These are phyloP conservation scores for Cystobasidiaceae sp. DNA, from an alignment of 1,284 basidiomycete genomes.

Conservation along the genomic window DNA sequence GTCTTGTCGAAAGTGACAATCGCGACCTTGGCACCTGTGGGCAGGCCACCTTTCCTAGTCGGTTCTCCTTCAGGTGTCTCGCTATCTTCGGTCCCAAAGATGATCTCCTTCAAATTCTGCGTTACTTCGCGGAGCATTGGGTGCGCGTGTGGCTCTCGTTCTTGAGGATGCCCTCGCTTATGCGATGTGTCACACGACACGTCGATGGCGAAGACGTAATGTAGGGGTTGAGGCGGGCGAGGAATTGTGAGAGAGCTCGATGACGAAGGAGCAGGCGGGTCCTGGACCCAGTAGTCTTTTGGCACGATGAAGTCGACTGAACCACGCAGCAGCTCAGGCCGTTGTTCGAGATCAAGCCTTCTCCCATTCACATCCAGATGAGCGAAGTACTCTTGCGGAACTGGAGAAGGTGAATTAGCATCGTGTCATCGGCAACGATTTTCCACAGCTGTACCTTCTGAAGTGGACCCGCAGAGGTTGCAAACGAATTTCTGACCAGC, in stretches of 20 bases:
- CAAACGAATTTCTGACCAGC: slow-evolving; percentile 87
- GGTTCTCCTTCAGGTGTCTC: slow-evolving; percentile 51
- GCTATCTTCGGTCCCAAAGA: slow-evolving; percentile 57
- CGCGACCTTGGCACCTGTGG: slow-evolving; percentile 55
- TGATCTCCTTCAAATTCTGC: slow-evolving; percentile 58
- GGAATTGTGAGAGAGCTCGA: slow-evolving; percentile 38
- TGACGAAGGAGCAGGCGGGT: slow-evolving; percentile 47
- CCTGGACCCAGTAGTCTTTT: slow-evolving; percentile 79
- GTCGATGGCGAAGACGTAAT: slow-evolving; percentile 82
- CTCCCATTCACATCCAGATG: slow-evolving; percentile 74
- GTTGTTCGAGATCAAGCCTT: slow-evolving; percentile 72
- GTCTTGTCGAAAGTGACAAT: slow-evolving; percentile 79
- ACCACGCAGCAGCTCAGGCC: slow-evolving; percentile 84
- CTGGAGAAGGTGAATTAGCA: slow-evolving; percentile 49
- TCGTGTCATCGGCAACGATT: not conserved
- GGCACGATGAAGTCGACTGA: slow-evolving; percentile 87
- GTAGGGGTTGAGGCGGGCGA: slow-evolving; percentile 63
- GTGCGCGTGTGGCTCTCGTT: slow-evolving; percentile 15
- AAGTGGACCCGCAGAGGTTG: slow-evolving; percentile 80
- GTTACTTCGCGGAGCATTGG: slow-evolving; percentile 65
- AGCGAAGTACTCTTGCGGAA: slow-evolving; percentile 75
- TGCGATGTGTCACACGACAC: slow-evolving; percentile 67
- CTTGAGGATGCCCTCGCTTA: slow-evolving; percentile 52
- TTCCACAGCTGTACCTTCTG: slow-evolving; percentile 61
- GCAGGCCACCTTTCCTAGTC: slow-evolving; percentile 42